phyloP scores from a whole-genome alignment of 257 asterid genomes.

The Coffea eugenioides region DNA sequence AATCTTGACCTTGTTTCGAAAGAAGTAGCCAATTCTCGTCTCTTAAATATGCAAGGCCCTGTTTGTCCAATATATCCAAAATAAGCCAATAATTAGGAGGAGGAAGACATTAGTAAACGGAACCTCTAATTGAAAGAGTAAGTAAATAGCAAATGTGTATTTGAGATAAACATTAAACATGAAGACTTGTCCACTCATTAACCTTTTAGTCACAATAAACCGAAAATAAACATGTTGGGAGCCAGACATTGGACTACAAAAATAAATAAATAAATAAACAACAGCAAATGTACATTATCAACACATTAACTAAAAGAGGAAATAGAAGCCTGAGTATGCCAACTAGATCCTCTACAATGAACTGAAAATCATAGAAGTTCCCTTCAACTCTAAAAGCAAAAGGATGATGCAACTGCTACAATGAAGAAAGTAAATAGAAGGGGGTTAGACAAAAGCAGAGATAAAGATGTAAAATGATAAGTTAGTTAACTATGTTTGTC shows the following conservation, averaged over 20 bases:
- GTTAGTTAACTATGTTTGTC: neutral
- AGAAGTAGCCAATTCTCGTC: constrained; percentile 96
- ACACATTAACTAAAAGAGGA: neutral
- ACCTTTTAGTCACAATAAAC: neutral
- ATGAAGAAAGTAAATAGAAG: neutral
- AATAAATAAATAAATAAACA: neutral
- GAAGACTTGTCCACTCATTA: neutral
- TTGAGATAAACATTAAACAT: neutral
- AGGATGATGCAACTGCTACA: neutral
- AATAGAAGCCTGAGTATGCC: neutral
- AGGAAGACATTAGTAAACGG: neutral
- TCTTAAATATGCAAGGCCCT: constrained; percentile 74
- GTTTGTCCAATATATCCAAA: constrained; percentile 18
- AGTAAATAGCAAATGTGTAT: neutral
- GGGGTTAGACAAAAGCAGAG: neutral
- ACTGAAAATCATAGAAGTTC: neutral
- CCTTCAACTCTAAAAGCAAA: neutral
- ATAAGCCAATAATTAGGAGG: neutral
- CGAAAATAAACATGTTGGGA: neutral
- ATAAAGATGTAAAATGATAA: neutral
- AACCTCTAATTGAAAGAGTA: neutral
- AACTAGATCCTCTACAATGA: neutral
- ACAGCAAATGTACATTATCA: too few species aligned
- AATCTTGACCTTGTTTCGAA: constrained; percentile 92
- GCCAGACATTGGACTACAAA: neutral